These are phyloP conservation scores for Eustoma russellianum DNA, from an alignment of 257 asterid species.

Conservation along the genomic window DNA sequence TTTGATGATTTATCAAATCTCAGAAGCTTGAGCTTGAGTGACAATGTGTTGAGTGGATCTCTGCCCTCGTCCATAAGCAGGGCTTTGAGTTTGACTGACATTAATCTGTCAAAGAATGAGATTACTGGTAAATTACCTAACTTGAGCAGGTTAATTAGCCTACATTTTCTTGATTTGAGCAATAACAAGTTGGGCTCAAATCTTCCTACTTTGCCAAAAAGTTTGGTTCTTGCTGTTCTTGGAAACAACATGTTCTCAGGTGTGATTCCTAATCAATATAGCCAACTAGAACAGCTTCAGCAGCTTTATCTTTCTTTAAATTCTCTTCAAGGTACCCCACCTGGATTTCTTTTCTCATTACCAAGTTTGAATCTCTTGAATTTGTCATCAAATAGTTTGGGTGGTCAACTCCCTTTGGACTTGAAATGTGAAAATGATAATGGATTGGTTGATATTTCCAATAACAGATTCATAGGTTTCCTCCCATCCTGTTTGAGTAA, in stretches of 20 bases:
- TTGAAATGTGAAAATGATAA: conserved; percentile 39
- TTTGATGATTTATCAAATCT: conserved; percentile 33
- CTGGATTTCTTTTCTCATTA: conserved; percentile 25
- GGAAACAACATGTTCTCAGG: conserved; percentile 44
- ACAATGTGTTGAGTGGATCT: conserved; percentile 32
- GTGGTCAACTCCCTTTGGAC: conserved; percentile 32
- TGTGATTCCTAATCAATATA: conserved; percentile 37
- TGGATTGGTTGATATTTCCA: conserved; percentile 43
- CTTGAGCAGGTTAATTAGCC: conserved; percentile 28
- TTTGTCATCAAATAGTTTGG: conserved; percentile 37
- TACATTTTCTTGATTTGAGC: conserved; percentile 46
- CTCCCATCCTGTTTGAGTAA: conserved; percentile 54
- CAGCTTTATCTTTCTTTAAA: conserved; percentile 52
- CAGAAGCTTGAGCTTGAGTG: conserved; percentile 42
- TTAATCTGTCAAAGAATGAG: conserved; percentile 36
- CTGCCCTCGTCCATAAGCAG: conserved; percentile 31
- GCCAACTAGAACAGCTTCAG: conserved; percentile 33
- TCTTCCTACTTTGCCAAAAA: conserved; percentile 42
- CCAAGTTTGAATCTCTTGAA: conserved; percentile 33
- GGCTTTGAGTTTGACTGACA: conserved; percentile 23
- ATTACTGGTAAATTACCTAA: conserved; percentile 38
- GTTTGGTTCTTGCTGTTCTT: conserved; percentile 23
- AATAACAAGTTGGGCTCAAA: conserved; percentile 31
- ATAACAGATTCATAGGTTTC: conserved; percentile 42
- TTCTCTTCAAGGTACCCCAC: conserved; percentile 27